Evolutionary conservation across 1,284 basidiomycete species (phyloP), one percentile per base, ranked within the genome.

Genomic region (Cutaneotrichosporon mucoides): DNA sequence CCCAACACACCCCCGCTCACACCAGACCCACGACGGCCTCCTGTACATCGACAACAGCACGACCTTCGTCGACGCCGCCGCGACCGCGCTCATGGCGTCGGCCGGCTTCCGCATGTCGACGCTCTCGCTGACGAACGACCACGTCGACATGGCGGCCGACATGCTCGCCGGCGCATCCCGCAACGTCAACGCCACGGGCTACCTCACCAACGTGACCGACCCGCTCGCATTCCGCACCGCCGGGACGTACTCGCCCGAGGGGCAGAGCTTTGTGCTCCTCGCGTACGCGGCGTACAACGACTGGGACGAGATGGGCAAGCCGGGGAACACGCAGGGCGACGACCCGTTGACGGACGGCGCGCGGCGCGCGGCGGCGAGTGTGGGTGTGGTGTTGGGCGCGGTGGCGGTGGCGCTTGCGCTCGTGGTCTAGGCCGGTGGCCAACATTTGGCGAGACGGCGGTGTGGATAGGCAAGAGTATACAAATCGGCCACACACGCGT

Each of bases 11-110:
- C 24, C 24, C 24, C 53, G 15, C 34, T 48, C 7, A 48, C 6
- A n/a, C 15, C 63, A 85, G 83, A 81, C 84, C 63, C 66, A 79
- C 8, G 79, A 82, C 61, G 81, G 82, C 40, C 77, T 90, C 6
- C 86, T 93, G 71, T 81, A 81, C 72, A 83, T 86, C 15, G 84
- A 87, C 72, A 77, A 85, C 48, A 56, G 76, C 1, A 71, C 70
- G 6, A 83, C 85, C 47, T 94, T 94, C 69, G 82, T 84, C 68
- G 92, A 95, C 67, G 83, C 86, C 0, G 78, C 89, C 0, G 85
- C 86, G 5, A 86, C 89, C 0, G 85, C 90, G 0, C 81, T 95
- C 40, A 79, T 94, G 55, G 88, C 90, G 0, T 82, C 86, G 56
- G 85, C 88, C 0, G 88, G 89, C 4, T 91, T 90, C 49, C 74